Evolutionary conservation across 805 yeast species (phyloP), one percentile per base, ranked within the genome.

Genomic region (Debaryomyces castellii): DNA sequence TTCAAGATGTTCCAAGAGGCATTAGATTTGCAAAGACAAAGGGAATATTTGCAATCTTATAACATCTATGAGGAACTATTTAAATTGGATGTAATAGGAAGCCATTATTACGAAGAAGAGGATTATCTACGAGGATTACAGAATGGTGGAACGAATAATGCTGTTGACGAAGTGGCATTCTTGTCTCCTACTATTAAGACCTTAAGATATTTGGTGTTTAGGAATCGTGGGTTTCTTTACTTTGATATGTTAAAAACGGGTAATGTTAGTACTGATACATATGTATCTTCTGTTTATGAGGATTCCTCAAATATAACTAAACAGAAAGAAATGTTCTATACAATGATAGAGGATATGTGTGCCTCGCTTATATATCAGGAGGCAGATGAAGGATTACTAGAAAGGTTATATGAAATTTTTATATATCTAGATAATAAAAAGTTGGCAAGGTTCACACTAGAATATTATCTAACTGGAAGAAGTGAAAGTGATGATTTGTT

Each of bases 171-270:
- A 35, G 52, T 72, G 25, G 66, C 71, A 3, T 69, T 73, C 16
- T 56, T 77, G 4, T 81, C 92, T 0, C 92, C 95, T 1, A 81
- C 87, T 2, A 77, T 91, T 20, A 82, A 85, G 52, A 77, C 83
- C 9, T 70, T 94, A 27, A 76, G 96, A 42, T 90, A 87, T 57
- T 69, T 94, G 53, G 85, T 86, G 1, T 82, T 82, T 59, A 77
- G 97, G 52, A 94, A 92, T 59, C 69, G 96, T 46, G 97, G 96
- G 0, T 75, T 89, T 54, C 73, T 89, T 25, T 77, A 82, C 49
- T 74, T 87, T 22, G 69, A 74, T 24, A 60, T 71, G 5, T 51
- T 71, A 51, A 64, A 51, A 39, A 35, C 35, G 8, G 41, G 27
- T 5, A n/a, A 17, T 7, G 16, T 7, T n/a, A 32, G 16, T n/a